These are phyloP conservation scores for Rubroshorea leprosula DNA, from an alignment of 345 rosid genomes.

Conservation along the genomic window DNA sequence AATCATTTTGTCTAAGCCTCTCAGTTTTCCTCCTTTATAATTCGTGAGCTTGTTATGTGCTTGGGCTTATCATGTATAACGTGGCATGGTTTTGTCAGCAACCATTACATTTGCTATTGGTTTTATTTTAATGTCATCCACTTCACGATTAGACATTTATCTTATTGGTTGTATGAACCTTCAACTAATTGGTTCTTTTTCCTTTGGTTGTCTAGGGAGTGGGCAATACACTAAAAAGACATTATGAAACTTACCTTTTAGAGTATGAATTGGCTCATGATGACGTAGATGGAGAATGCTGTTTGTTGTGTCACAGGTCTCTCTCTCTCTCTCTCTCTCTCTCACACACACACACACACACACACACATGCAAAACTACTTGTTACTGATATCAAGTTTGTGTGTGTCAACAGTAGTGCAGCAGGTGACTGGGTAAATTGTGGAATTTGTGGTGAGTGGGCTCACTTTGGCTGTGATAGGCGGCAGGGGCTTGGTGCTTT, in stretches of 20 bases:
- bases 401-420: conserved; percentile 71
- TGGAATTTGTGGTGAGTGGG: conserved; percentile 99
- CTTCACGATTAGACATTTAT: too few species aligned
- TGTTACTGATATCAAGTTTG: conserved; percentile 13
- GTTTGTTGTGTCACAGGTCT: conserved; percentile 89
- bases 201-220: conserved; percentile 58
- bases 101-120: too few species aligned
- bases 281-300: conserved; percentile 97
- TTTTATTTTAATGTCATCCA: too few species aligned
- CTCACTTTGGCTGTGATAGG: conserved; percentile 98
- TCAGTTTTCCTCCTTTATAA: conserved; percentile 9
- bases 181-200: conserved; percentile 8
- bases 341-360: too few species aligned
- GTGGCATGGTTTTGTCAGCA: too few species aligned
- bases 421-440: conserved; percentile 99
- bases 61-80: too few species aligned
- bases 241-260: conserved; percentile 90
- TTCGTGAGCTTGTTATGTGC: neutral
- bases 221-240: conserved; percentile 90
- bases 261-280: conserved; percentile 98
- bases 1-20: conserved; percentile 1
- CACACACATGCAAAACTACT: too few species aligned
- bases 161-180: neutral
- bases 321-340: conserved; percentile 14
- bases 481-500: conserved; percentile 98